Conservation (phyloP, 2,329 filamentous ascomycete genomes). For the Coleophoma eucalyptorum region DNA sequence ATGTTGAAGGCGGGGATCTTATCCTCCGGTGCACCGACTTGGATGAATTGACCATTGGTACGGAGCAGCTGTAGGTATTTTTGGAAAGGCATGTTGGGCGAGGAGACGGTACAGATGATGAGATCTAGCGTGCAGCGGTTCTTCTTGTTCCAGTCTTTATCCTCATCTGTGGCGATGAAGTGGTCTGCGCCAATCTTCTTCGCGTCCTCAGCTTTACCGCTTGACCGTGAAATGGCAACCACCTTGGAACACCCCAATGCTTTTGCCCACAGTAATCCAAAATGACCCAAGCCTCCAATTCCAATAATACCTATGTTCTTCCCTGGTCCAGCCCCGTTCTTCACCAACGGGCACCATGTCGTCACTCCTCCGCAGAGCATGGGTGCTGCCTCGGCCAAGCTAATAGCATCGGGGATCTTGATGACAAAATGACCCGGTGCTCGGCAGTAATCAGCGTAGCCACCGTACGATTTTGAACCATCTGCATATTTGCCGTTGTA, state of each 20-base stretch:
- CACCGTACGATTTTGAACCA: slow-evolving; percentile 46
- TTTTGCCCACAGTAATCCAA: slow-evolving; percentile 67
- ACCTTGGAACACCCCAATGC: slow-evolving; percentile 65
- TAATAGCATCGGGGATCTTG: slow-evolving; percentile 50
- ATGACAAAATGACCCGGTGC: slow-evolving; percentile 55
- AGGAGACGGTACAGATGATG: slow-evolving; percentile 53
- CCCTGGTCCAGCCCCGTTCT: slow-evolving; percentile 65
- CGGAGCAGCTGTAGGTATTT: slow-evolving; percentile 57
- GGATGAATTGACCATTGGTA: slow-evolving; percentile 55
- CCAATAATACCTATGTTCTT: slow-evolving; percentile 70
- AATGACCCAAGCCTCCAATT: slow-evolving; percentile 70
- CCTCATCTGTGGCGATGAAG: slow-evolving; percentile 49
- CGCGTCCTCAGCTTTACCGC: slow-evolving; percentile 55
- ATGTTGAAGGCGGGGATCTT: slow-evolving; percentile 46
- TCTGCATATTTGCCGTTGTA: slow-evolving; percentile 34
- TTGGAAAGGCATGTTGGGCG: slow-evolving; percentile 54
- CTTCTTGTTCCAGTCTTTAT: slow-evolving; percentile 51
- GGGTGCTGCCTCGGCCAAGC: slow-evolving; percentile 52
- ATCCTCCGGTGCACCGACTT: slow-evolving; percentile 61
- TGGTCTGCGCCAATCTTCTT: slow-evolving; percentile 56
- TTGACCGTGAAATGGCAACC: slow-evolving; percentile 58
- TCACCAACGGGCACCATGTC: slow-evolving; percentile 63
- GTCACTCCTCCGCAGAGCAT: slow-evolving; percentile 79
- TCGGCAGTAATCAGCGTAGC: slow-evolving; percentile 40
- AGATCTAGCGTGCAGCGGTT: slow-evolving; percentile 48